Conservation (phyloP, 495 filamentous ascomycete genomes). For the Lindgomyces ingoldianus region DNA sequence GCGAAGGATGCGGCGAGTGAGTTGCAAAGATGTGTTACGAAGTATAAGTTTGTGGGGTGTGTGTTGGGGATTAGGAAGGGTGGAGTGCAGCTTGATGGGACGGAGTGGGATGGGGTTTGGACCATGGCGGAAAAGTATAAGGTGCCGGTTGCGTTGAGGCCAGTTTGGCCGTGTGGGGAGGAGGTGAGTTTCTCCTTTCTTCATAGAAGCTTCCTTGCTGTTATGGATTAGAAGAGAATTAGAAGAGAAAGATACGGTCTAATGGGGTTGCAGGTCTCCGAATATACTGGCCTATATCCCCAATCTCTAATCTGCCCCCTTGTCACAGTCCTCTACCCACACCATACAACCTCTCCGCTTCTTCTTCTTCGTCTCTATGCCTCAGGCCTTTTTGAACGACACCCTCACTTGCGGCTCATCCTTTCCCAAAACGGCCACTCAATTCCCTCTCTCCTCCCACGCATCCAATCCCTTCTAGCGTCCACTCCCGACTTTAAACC, state of each 20-base stretch:
- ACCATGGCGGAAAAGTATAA: constrained; percentile 53
- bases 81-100: constrained; percentile 53
- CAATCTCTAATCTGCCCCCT: constrained; percentile 46
- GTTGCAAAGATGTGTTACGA: constrained; percentile 50
- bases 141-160: constrained; percentile 46
- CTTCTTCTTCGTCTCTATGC: constrained; percentile 49
- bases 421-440: constrained; percentile 53
- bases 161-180: background rate
- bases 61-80: constrained; percentile 57
- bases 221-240: too few species aligned
- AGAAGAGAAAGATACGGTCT: constrained; percentile 29
- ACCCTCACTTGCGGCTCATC: constrained; percentile 50
- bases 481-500: constrained; percentile 36
- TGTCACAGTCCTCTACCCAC: constrained; percentile 48
- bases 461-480: constrained; percentile 38
- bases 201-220: background rate
- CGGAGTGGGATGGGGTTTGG: constrained; percentile 52
- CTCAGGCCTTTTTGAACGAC: constrained; percentile 53
- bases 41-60: constrained; percentile 57
- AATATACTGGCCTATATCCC: constrained; percentile 6
- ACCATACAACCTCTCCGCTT: constrained; percentile 53
- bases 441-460: constrained; percentile 50
- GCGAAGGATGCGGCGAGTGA: constrained; percentile 52
- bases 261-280: constrained; percentile 49
- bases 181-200: constrained; percentile 37